A percentile compares a stretch with the other conserved stretches of the same genome.
These are phyloP conservation scores for Gossypium anomalum DNA, from an alignment of 345 rosid species.

Conservation along the genomic window DNA sequence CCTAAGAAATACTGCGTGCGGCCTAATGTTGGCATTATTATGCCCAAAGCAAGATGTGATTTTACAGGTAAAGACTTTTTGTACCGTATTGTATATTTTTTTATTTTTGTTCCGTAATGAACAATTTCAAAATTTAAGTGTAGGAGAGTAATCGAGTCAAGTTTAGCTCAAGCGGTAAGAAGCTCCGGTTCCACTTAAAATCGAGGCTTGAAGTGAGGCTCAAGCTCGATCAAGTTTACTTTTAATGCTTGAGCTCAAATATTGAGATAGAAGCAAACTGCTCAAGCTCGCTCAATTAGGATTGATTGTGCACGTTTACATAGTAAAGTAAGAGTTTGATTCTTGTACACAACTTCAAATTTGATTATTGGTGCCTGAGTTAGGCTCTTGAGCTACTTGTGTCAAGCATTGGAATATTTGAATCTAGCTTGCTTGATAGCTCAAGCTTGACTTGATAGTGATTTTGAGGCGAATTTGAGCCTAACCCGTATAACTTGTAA, in stretches of 20 bases:
- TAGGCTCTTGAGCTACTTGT: background rate
- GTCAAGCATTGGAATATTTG: background rate
- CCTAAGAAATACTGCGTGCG: slow-evolving; percentile 92
- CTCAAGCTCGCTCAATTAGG: background rate
- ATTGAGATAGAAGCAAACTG: background rate
- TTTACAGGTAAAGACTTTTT: slow-evolving; percentile 51
- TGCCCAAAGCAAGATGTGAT: slow-evolving; percentile 59
- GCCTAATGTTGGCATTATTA: slow-evolving; percentile 76
- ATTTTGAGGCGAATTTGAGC: background rate
- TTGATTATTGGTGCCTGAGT: background rate
- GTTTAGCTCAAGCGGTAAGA: background rate
- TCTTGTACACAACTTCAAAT: background rate
- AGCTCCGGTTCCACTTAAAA: background rate
- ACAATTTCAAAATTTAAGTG: slow-evolving; percentile 5
- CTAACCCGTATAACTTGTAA: background rate
- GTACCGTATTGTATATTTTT: background rate
- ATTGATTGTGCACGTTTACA: background rate
- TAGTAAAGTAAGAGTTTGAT: background rate
- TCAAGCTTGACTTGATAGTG: background rate
- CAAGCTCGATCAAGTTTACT: background rate
- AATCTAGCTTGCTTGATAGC: background rate
- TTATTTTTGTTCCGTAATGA: background rate
- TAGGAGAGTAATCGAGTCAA: background rate
- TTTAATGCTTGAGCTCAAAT: background rate
- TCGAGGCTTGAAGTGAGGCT: background rate